These are phyloP conservation scores for Beauveria brongniartii DNA, from an alignment of 2,329 filamentous ascomycete species.

Conservation along the genomic window DNA sequence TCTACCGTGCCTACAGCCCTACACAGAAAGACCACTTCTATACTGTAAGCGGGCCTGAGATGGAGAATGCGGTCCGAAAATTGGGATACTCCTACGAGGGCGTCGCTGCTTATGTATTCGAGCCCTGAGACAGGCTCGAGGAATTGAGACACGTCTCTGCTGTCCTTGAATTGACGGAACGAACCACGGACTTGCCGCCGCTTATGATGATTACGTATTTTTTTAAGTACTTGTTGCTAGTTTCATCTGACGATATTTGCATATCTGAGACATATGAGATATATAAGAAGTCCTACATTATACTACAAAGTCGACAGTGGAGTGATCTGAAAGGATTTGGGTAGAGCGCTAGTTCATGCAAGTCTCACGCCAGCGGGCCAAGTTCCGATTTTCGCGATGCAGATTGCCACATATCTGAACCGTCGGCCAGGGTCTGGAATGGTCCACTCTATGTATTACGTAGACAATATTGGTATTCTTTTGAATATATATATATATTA, in stretches of 20 bases:
- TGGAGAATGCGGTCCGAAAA: conserved; percentile 4
- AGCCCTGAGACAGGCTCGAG: background rate
- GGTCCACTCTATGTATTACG: background rate
- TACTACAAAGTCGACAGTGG: background rate
- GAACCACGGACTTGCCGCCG: background rate
- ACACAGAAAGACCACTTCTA: conserved; percentile 5
- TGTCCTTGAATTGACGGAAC: background rate
- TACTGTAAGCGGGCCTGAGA: background rate
- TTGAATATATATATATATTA: background rate
- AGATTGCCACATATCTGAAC: background rate
- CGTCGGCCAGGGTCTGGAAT: background rate
- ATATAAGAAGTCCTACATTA: background rate
- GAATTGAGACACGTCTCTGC: background rate
- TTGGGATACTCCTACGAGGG: conserved; percentile 8
- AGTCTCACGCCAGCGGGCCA: background rate
- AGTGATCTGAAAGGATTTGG: background rate
- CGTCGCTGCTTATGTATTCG: background rate
- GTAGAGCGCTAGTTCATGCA: background rate
- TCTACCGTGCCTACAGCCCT: conserved; percentile 4
- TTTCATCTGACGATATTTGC: background rate
- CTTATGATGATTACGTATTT: background rate
- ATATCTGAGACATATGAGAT: background rate
- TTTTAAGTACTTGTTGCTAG: background rate
- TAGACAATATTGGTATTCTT: background rate
- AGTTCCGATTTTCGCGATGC: background rate